Conservation (phyloP, 2,329 filamentous ascomycete genomes). For the Tolypocladium tundrense region DNA sequence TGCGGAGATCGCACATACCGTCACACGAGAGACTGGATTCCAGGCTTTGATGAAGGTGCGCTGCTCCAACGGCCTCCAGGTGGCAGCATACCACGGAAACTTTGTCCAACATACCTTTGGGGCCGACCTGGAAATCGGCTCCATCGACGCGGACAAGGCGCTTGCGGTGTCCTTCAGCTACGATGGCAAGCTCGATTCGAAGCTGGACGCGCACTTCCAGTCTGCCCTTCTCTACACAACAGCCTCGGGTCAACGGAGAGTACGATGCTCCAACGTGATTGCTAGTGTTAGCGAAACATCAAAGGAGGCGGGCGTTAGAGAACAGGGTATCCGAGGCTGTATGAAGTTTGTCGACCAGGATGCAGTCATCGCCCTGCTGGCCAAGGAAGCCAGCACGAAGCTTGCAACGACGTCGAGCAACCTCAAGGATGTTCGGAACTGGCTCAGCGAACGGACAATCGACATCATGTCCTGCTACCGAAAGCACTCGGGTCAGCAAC, state of each 20-base stretch:
- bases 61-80: slow-evolving; percentile 91
- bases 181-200: slow-evolving; percentile 93
- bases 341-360: slow-evolving; percentile 97
- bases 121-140: slow-evolving; percentile 86
- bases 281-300: slow-evolving; percentile 72
- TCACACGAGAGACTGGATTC: slow-evolving; percentile 85
- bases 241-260: slow-evolving; percentile 75
- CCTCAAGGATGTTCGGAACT: slow-evolving; percentile 76
- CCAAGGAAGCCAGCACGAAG: slow-evolving; percentile 88
- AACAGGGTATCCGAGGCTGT: slow-evolving; percentile 58
- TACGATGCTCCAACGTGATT: slow-evolving; percentile 87
- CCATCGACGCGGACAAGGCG: slow-evolving; percentile 88
- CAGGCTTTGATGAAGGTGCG: slow-evolving; percentile 97
- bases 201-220: slow-evolving; percentile 96
- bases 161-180: slow-evolving; percentile 87
- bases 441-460: slow-evolving; percentile 81
- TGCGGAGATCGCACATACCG: slow-evolving; percentile 74
- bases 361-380: slow-evolving; percentile 76
- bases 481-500: slow-evolving; percentile 77
- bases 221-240: slow-evolving; percentile 91
- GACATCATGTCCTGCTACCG: slow-evolving; percentile 87
- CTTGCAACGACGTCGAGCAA: slow-evolving; percentile 58
- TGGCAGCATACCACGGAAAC: slow-evolving; percentile 89
- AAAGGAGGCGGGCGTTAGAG: slow-evolving; percentile 26
- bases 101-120: slow-evolving; percentile 94